phyloP scores from a whole-genome alignment of 2,329 filamentous ascomycete species.

The Geoglossum cookeanum region DNA sequence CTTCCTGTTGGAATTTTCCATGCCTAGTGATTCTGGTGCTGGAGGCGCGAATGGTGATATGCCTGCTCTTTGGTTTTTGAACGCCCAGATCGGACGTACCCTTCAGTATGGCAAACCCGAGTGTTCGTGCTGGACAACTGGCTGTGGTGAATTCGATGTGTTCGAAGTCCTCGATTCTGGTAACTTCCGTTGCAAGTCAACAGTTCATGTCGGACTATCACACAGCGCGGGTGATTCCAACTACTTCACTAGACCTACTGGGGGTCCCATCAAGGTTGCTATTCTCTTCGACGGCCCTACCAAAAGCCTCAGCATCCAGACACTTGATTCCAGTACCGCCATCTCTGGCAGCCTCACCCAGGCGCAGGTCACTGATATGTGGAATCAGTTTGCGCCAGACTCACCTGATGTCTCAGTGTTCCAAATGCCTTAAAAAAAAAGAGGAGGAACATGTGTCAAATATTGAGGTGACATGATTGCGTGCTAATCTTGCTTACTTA shows the following conservation, averaged over 20 bases:
- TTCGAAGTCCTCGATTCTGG: slow-evolving; percentile 51
- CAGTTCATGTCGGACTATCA: slow-evolving; percentile 33
- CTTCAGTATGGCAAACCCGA: slow-evolving; percentile 41
- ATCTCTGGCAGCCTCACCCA: slow-evolving; percentile 6
- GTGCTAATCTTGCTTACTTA: not conserved
- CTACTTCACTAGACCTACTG: slow-evolving; percentile 48
- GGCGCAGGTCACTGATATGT: not conserved
- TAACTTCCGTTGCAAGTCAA: slow-evolving; percentile 47
- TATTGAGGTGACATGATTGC: not conserved
- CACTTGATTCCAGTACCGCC: slow-evolving; percentile 21
- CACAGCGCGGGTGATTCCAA: slow-evolving; percentile 45
- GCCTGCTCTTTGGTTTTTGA: slow-evolving; percentile 60
- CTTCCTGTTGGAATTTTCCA: slow-evolving; percentile 55
- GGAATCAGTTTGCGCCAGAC: not conserved
- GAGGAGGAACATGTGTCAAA: not conserved
- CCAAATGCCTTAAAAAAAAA: not conserved
- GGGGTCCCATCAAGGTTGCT: slow-evolving; percentile 41
- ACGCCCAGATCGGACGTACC: slow-evolving; percentile 51
- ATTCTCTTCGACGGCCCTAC: slow-evolving; percentile 37
- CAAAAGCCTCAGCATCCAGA: slow-evolving; percentile 36
- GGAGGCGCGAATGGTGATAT: slow-evolving; percentile 41
- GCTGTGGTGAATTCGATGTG: slow-evolving; percentile 59
- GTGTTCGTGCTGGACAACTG: slow-evolving; percentile 53
- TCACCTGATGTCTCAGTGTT: not conserved
- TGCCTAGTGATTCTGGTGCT: slow-evolving; percentile 39